These are phyloP conservation scores for Aspergillus sparsus DNA, from an alignment of 495 filamentous ascomycete species.

Conservation along the genomic window DNA sequence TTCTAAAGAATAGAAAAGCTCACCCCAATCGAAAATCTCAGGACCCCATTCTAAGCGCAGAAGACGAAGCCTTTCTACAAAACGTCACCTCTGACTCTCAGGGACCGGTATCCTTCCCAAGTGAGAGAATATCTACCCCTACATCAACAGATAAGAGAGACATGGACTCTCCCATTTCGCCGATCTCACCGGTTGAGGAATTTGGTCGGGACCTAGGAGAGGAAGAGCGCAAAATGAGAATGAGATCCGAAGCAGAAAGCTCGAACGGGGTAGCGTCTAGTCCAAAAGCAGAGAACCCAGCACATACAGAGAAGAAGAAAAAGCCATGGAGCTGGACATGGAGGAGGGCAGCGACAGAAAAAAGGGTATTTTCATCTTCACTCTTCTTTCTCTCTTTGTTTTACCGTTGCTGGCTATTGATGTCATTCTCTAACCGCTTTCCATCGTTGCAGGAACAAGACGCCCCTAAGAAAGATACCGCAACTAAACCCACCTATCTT, in stretches of 20 bases:
- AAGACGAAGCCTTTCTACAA: conserved; percentile 58
- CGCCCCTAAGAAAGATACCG: conserved; percentile 9
- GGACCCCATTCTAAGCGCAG: conserved; percentile 52
- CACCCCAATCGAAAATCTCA: conserved; percentile 36
- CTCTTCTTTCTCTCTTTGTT: background rate
- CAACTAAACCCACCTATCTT: conserved; percentile 20
- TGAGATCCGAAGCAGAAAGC: conserved; percentile 23
- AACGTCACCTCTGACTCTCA: conserved; percentile 43
- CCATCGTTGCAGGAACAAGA: background rate
- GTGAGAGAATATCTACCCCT: background rate
- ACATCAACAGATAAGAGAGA: too few species aligned
- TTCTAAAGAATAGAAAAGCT: conserved; percentile 39
- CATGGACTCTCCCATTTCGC: conserved; percentile 14
- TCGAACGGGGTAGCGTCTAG: conserved; percentile 11
- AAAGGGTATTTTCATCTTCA: conserved; percentile 35
- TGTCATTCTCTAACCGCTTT: background rate
- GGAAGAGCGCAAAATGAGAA: conserved; percentile 31
- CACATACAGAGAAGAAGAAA: conserved; percentile 40
- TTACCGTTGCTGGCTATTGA: too few species aligned
- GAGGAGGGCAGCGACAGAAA: conserved; percentile 42
- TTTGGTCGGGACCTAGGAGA: conserved; percentile 41
- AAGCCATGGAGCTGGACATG: conserved; percentile 48
- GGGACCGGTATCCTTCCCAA: background rate
- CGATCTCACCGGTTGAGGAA: conserved; percentile 43
- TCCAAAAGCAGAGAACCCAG: conserved; percentile 24